Base-by-base conservation (phyloP, 192 early-diverging fungal species). In the Globomyces pollinis-pini region DNA sequence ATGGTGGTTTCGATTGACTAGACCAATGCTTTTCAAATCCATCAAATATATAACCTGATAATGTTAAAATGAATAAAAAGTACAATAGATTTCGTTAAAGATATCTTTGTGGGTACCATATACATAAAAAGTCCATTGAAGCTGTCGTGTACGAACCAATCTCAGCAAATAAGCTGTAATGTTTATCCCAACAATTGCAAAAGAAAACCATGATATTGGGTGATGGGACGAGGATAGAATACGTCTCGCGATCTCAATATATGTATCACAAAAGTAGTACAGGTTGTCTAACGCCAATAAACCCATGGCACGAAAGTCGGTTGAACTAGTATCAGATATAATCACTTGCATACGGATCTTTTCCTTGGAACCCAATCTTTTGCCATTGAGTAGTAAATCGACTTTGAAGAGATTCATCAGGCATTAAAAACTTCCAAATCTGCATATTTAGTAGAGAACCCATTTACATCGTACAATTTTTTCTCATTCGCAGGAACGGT, bases 251-350 rank as follows among this genome's bases (percentile, higher is more conserved):
- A 71, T 71, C 1, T 64, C 31, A 3, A 83, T 78, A 67, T 91
- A 77, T 15, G 61, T 62, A 54, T 74, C 65, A 2, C 77, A 80
- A 60, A 79, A 86, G 62, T 87, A 89, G 1, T 80, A 59, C 16
- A 88, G 65, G 61, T 89, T 81, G 57, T 88, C 86, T 24, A 91
- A 65, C 23, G 77, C 87, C 38, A 84, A 83, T 59, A 88, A 67
- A n/a, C 85, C 89, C 89, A 92, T 91, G 28, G 86, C 86, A 41
- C 90, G 75, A 58, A 92, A 92, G 66, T 92, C 90, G 0, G 89
- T 90, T 18, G 88, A 84, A 3, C n/a, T n/a, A n/a, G n/a, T n/a
- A n/a, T n/a, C n/a, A 26, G 44, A 26, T 47, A 20, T 47, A 28
- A 28, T 26, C 44, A 20, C 44, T 47, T 36, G 0, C 23, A 47